Base-by-base conservation (phyloP, 2,329 filamentous ascomycete species). In the Aspergillus hortae region DNA sequence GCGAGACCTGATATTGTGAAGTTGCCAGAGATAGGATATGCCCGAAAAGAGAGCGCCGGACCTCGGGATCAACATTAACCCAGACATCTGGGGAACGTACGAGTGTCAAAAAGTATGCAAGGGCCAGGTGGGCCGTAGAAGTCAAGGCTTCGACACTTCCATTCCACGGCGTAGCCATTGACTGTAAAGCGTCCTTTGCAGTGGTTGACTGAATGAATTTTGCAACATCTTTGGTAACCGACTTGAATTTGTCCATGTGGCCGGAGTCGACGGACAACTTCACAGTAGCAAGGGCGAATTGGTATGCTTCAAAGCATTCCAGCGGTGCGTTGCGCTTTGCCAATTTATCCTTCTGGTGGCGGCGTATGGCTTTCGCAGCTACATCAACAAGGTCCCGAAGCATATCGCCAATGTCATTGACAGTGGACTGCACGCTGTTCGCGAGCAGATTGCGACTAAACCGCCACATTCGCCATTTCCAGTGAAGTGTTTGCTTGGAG, bases 381-480 rank as follows among this genome's bases (percentile, higher is more conserved):
- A 53, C 55, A 35, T 65, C 58, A 25, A 67, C 48, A 19, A 73
- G 51, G n/a, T 56, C 53, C 15, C 51, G 52, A 42, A 61, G 52
- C 15, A 60, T 36, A 51, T 59, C 49, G 30, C 51, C 56, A 7
- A 69, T 54, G 11, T 46, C 36, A 46, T 54, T 56, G 40, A 62
- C 58, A 9, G 56, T 47, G 4, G 56, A 58, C 36, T 66, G 59
- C 10, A 63, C 30, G 15, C 61, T 63, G 17, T 68, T 67, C 19
- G 67, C 62, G 6, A 71, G 42, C 14, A 73, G 49, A 54, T 67
- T 69, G 41, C 66, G 63, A 42, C 64, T 51, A 32, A 74, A 57
- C 48, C 69, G 65, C 72, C 72, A 75, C 44, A 74, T 46, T 17
- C 72, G 68, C 72, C 72, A 74, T 50, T 66, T 62, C 72, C 72